Evolutionary conservation across 2,329 filamentous ascomycete genomes (phyloP), one percentile per base, ranked within the genome.

Genomic region (Aureobasidium sp.): DNA sequence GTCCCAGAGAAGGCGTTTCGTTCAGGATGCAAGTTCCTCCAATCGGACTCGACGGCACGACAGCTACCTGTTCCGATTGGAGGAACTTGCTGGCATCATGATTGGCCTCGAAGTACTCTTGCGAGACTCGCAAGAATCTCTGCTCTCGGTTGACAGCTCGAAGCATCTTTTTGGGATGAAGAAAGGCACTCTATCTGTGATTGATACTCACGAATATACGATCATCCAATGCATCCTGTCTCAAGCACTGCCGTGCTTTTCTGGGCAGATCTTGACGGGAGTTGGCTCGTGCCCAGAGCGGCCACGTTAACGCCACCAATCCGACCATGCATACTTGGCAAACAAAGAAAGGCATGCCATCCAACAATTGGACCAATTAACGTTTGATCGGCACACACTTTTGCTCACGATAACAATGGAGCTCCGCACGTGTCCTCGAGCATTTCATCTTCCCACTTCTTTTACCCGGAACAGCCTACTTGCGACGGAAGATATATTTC

Each of bases 381-480:
- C 30, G 44, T 37, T 45, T 34, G 41, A 45, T 45, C 41, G 41
- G 14, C 41, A 29, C 41, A 22, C 29, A n/a, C 41, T n/a, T 21
- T 44, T 12, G 27, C 12, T 11, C 27, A 14, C 16, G 19, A 45
- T 45, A 34, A 14, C 19, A 27, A 45, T 19, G 17, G 17, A 22
- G 34, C 41, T 45, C 41, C 41, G 41, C 41, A 45, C 41, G 29
- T 45, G 19, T 45, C 41, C 22, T 32, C n/a, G 41, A 45, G 41
- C 41, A 45, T 45, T 34, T 29, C n/a, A n/a, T n/a, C 41, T 45
- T n/a, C 12, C 14, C 14, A 6, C 6, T 14, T 19, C 10, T 10
- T 45, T 45, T 45, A 45, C 6, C 41, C 41, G 17, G 6, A 22
- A 32, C 32, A 44, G 41, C 27, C 41, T 24, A 21, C 41, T 27